Evolutionary conservation across 176 grass and related monocot species (phyloP), one percentile per base, ranked within the genome.

Genomic region (Coix lacrymajobi): DNA sequence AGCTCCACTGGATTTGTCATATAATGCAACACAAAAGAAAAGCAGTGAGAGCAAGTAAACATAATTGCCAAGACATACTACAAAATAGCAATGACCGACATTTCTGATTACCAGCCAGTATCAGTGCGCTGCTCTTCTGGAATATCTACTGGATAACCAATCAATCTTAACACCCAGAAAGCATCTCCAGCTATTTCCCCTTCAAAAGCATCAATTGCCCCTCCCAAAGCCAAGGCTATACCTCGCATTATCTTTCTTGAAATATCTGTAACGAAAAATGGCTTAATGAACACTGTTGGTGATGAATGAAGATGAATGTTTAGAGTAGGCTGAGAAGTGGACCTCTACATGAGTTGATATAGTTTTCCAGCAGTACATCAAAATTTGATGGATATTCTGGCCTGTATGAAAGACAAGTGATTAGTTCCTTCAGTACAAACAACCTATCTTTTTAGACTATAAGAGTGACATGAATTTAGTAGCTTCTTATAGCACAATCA

Each of bases 221-320:
- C 90, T 74, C 89, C 91, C 75, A 98, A 70, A 66, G 88, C 92
- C 90, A 98, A 88, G 40, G 96, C 91, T 91, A 98, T 95, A 80
- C 96, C 92, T 58, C 85, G 60, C 92, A 95, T 93, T 56, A 98
- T 98, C 87, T 93, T 98, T 74, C 96, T 91, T 86, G 96, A 93
- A 85, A 98, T 85, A 77, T 95, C 91, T 95, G 81, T 16, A 84
- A 34, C 11, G 0, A 26, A 75, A 81, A 71, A 38, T 81, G 13
- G 5, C 14, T 20, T 38, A 81, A 83, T 60, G 77, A 79, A 79
- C 11, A 79, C 38, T n/a, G n/a, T 3, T 34, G n/a, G 4, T 1
- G 1, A 76, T 62, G 32, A 44, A 8, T 11, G 45, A 19, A 87
- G 81, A 79, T 38, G 9, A 83, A 63, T 26, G 51, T 69, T 62